Base-by-base conservation (phyloP, 108 stramenopile genomes). In the Mediolabrus comicus region DNA sequence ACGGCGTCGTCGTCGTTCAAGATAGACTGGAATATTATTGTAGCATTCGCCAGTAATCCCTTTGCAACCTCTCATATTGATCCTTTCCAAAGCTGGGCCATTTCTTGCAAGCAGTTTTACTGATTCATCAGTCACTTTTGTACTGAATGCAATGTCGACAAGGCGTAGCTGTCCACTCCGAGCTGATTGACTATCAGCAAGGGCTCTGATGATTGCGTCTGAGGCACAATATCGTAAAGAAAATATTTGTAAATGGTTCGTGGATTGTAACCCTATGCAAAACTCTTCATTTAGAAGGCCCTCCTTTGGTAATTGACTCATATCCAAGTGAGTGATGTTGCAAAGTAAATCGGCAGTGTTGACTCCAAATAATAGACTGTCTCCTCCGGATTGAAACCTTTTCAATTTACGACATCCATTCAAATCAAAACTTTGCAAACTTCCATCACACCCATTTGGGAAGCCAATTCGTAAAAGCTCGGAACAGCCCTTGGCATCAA, bases 1-100 rank as follows among this genome's bases (percentile, higher is more conserved):
- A 14, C 41, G 13, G 41, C 41, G 16, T 8, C 57, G 57, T 6
- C 57, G 57, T 8, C 46, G 54, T 51, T 58, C 57, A 4, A 58
- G 19, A 19, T 51, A 58, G 9, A 58, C 53, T 6, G 57, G 57
- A 8, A 58, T 52, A 8, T 52, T 43, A 19, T 58, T 58, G 36
- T 58, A 58, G 35, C 57, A 58, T 52, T 58, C 57, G 7, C 46
- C 57, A 43, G 19, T 51, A 17, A 58, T 52, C 3, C 57, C 57
- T 58, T 52, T 43, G 49, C 57, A 58, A 17, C 57, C 57, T 52
- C 57, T 58, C 57, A 58, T 51, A 58, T 58, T 58, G 6, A 58
- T 43, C 57, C 57, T 17, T 19, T 58, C 57, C 36, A 58, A 19
- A 58, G 57, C 57, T 0, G 57, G 17, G 57, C 49, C 4, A 17